A percentile compares a stretch with the other conserved stretches of the same genome.
Conservation (phyloP, 352 stramenopile species). For the Peronospora farinosa region DNA sequence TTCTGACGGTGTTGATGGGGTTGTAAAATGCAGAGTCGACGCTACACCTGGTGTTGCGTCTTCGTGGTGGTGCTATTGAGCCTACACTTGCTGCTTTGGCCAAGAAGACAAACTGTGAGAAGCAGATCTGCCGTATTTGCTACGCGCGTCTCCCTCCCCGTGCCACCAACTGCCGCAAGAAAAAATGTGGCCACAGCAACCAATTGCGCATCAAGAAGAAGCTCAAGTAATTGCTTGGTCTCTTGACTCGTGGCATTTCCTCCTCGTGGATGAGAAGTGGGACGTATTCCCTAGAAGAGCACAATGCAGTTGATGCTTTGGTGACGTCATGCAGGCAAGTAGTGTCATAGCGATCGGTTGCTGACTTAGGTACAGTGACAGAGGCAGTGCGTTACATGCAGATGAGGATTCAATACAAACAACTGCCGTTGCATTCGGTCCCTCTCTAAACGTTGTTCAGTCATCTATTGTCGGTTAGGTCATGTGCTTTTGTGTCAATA, state of each 20-base stretch:
- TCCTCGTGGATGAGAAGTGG: constrained; percentile 14
- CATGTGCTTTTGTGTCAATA: background rate
- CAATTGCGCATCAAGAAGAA: constrained; percentile 99
- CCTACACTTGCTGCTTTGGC: constrained; percentile 95
- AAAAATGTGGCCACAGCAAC: constrained; percentile 99
- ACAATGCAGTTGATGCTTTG: constrained; percentile 8
- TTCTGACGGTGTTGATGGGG: background rate
- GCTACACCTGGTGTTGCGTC: constrained; percentile 93
- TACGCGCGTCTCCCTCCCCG: constrained; percentile 98
- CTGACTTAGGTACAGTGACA: constrained; percentile 16
- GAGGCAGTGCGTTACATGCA: background rate
- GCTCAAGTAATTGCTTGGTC: constrained; percentile 91
- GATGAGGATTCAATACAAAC: constrained; percentile 30
- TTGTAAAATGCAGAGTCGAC: constrained; percentile 79
- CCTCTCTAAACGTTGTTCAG: constrained; percentile 19
- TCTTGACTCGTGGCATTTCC: constrained; percentile 6
- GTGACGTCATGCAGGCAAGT: constrained; percentile 5
- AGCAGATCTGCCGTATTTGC: constrained; percentile 99
- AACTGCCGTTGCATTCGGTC: constrained; percentile 25
- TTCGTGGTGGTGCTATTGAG: constrained; percentile 92
- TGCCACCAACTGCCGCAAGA: constrained; percentile 99
- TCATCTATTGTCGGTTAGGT: background rate
- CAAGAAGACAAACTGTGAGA: constrained; percentile 99
- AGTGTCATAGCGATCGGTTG: constrained; percentile 2
- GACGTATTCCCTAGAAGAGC: constrained; percentile 13